These are phyloP conservation scores for Pythium volutum DNA, from an alignment of 352 stramenopile species.

Conservation along the genomic window DNA sequence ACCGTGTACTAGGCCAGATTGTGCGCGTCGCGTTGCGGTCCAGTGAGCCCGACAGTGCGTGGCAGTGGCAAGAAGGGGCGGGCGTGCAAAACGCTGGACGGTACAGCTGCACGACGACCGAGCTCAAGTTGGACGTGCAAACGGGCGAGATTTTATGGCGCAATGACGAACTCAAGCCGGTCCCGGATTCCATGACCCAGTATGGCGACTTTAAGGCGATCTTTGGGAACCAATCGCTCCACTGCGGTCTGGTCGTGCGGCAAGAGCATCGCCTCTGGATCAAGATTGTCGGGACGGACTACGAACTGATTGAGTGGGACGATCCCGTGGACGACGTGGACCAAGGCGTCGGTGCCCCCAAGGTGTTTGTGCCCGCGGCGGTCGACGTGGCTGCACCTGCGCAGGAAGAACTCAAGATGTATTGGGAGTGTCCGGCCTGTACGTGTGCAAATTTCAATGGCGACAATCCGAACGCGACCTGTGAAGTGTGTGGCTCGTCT, in stretches of 20 bases:
- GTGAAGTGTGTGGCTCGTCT: constrained; percentile 74
- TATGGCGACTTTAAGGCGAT: constrained; percentile 82
- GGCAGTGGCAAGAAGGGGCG: constrained; percentile 64
- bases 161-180: constrained; percentile 88
- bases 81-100: constrained; percentile 53
- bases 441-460: constrained; percentile 88
- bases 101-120: constrained; percentile 67
- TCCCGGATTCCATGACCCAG: constrained; percentile 91
- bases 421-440: constrained; percentile 83
- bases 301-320: constrained; percentile 88
- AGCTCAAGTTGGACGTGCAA: constrained; percentile 85
- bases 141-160: constrained; percentile 89
- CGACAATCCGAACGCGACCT: constrained; percentile 70
- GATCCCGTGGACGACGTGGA: constrained; percentile 70
- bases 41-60: constrained; percentile 44
- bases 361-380: constrained; percentile 35
- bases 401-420: constrained; percentile 79
- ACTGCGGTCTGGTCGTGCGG: constrained; percentile 82
- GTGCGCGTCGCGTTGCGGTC: constrained; percentile 75
- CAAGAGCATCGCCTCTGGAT: constrained; percentile 88
- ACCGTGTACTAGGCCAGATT: constrained; percentile 49
- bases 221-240: constrained; percentile 83
- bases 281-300: constrained; percentile 86
- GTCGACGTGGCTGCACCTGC: constrained; percentile 8
- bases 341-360: constrained; percentile 74